A percentile compares a stretch with the other conserved stretches of the same genome.
Conservation (phyloP, 495 filamentous ascomycete species). For the Symbiotaphrina buchneri region DNA sequence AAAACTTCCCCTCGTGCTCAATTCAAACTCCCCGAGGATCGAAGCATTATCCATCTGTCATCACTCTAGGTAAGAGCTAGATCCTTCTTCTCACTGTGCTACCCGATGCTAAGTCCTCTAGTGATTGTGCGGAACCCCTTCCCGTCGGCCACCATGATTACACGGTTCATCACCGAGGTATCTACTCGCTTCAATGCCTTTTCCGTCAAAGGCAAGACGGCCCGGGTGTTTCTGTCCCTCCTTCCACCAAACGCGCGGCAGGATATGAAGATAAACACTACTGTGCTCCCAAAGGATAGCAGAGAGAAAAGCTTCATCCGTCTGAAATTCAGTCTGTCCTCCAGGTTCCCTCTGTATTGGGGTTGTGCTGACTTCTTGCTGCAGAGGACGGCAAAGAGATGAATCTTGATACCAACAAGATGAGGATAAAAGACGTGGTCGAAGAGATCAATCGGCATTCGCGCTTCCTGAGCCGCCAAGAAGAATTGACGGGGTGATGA, state of each 20-base stretch:
- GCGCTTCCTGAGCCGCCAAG: slow-evolving; percentile 51
- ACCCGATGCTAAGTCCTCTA: too few species aligned
- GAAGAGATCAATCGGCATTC: slow-evolving; percentile 86
- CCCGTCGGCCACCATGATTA: slow-evolving; percentile 76
- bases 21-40: too few species aligned
- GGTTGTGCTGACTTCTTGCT: not conserved
- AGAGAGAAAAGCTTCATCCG: slow-evolving; percentile 34
- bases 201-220: slow-evolving; percentile 47
- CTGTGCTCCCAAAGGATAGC: slow-evolving; percentile 42
- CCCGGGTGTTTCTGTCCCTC: slow-evolving; percentile 64
- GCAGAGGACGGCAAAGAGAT: slow-evolving; percentile 68
- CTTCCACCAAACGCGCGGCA: slow-evolving; percentile 62
- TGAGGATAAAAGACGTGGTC: slow-evolving; percentile 68
- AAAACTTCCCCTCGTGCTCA: too few species aligned
- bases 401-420: slow-evolving; percentile 41
- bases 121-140: too few species aligned
- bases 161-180: slow-evolving; percentile 64
- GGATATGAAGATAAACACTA: slow-evolving; percentile 56
- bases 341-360: not conserved
- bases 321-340: slow-evolving; percentile 56
- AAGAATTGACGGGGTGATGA: slow-evolving; percentile 31
- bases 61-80: too few species aligned
- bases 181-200: slow-evolving; percentile 84
- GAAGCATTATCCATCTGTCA: too few species aligned
- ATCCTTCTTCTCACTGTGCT: too few species aligned